Evolutionary conservation across 208 protist species (phyloP).

Genomic region (Acanthamoeba triangularis): DNA sequence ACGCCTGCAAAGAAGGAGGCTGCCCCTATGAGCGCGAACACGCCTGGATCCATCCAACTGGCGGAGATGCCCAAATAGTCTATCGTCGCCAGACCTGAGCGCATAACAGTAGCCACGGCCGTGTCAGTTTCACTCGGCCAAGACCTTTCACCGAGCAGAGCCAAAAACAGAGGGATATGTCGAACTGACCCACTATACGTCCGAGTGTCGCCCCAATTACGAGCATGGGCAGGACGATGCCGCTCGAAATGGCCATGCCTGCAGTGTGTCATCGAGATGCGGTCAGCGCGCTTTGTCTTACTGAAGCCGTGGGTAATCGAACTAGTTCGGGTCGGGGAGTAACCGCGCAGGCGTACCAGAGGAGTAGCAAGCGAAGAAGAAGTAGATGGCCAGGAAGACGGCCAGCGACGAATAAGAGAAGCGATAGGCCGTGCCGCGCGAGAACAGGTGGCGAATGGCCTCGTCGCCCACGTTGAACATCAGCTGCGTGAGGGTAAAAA

Average conservation of each 20-base stretch:
- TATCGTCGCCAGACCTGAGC: neutral
- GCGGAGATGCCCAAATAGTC: neutral
- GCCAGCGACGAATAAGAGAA: conserved; percentile 91
- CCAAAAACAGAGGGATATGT: too few species aligned
- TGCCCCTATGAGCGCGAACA: conserved; percentile 95
- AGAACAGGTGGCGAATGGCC: conserved; percentile 94
- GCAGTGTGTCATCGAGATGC: conserved; percentile 56
- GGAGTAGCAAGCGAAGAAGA: conserved; percentile 90
- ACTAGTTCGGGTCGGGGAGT: neutral
- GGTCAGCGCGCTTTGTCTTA: too few species aligned
- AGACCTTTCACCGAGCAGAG: neutral
- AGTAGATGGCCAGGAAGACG: conserved; percentile 93
- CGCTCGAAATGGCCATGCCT: conserved; percentile 93
- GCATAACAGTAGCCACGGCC: neutral
- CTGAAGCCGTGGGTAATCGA: neutral
- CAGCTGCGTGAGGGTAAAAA: conserved; percentile 36
- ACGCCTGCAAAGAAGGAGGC: conserved; percentile 95
- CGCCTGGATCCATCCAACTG: conserved; percentile 70
- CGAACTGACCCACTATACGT: conserved; percentile 85
- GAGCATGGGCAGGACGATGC: conserved; percentile 95
- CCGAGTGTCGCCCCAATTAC: conserved; percentile 95
- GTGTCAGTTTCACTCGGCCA: neutral
- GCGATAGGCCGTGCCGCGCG: conserved; percentile 92
- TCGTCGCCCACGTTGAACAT: conserved; percentile 93
- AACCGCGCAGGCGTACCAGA: neutral